Percentiles rank a stretch among this genome's conserved stretches.
Conservation (phyloP, 768 basidiomycete genomes). For the Mycena epipterygia region DNA sequence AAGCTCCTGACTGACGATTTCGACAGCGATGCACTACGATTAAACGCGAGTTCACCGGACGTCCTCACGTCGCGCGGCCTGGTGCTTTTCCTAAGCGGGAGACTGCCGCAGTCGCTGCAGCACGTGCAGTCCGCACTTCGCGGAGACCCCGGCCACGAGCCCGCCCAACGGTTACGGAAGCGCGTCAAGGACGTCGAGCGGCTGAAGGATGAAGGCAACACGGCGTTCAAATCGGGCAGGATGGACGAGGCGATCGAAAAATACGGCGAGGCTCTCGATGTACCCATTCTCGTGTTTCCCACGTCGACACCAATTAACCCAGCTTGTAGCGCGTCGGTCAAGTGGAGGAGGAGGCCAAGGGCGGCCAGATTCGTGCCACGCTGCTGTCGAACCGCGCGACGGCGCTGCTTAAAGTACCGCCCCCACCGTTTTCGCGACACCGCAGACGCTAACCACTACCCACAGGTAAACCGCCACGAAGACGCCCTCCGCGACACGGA, state of each 20-base stretch:
- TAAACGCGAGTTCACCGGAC: constrained; percentile 83
- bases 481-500: constrained; percentile 83
- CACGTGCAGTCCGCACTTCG: constrained; percentile 81
- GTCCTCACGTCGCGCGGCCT: constrained; percentile 83
- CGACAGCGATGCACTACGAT: constrained; percentile 78
- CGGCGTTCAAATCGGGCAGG: constrained; percentile 74
- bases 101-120: constrained; percentile 77
- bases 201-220: constrained; percentile 89
- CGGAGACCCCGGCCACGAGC: constrained; percentile 82
- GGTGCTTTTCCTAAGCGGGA: constrained; percentile 81
- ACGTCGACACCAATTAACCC: background rate
- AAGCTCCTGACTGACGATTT: background rate
- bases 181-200: constrained; percentile 87
- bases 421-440: constrained; percentile 11
- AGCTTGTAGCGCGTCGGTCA: constrained; percentile 72
- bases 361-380: constrained; percentile 85
- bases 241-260: constrained; percentile 73
- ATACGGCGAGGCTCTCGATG: constrained; percentile 82
- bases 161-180: constrained; percentile 78
- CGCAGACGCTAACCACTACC: background rate
- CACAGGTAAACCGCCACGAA: constrained; percentile 72
- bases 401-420: constrained; percentile 76
- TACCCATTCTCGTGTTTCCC: constrained; percentile 44
- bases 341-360: constrained; percentile 77
- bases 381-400: constrained; percentile 89